phyloP scores from a whole-genome alignment of 352 stramenopile genomes.

The Aphanomyces cochlioides region DNA sequence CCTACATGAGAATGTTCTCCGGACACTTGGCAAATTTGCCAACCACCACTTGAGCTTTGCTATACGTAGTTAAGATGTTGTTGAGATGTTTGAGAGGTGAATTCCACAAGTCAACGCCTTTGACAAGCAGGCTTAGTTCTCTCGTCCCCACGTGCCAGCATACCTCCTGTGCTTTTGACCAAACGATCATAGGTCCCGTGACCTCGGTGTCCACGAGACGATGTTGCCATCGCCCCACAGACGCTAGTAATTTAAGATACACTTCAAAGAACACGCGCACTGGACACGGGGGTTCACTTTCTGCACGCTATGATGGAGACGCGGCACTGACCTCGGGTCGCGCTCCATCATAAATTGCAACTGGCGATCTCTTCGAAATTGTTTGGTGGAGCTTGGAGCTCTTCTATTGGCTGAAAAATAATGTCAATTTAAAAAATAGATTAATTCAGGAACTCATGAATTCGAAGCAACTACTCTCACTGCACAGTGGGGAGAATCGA shows the following conservation, averaged over 20 bases:
- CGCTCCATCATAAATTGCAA: too few species aligned
- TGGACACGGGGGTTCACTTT: neutral
- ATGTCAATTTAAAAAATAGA: too few species aligned
- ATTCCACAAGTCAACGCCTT: conserved; percentile 18
- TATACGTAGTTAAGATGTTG: too few species aligned
- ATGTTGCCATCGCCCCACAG: conserved; percentile 16
- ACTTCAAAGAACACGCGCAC: neutral
- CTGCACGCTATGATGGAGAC: neutral
- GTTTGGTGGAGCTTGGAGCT: too few species aligned
- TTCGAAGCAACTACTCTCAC: too few species aligned
- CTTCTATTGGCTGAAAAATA: too few species aligned
- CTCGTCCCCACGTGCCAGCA: conserved; percentile 15
- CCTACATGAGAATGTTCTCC: too few species aligned
- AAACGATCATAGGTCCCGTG: conserved; percentile 22
- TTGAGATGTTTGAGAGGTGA: conserved; percentile 14
- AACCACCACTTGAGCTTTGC: too few species aligned
- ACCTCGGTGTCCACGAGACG: conserved; percentile 16
- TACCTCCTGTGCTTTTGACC: conserved; percentile 23
- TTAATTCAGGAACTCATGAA: too few species aligned
- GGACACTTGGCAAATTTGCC: too few species aligned
- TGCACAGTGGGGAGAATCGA: too few species aligned
- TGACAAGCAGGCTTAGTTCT: conserved; percentile 17
- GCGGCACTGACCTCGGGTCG: neutral
- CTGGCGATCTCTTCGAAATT: too few species aligned
- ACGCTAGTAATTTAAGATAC: conserved; percentile 23